These are phyloP conservation scores for Penicillium sp. DNA, from an alignment of 2,329 filamentous ascomycete genomes.

Conservation along the genomic window DNA sequence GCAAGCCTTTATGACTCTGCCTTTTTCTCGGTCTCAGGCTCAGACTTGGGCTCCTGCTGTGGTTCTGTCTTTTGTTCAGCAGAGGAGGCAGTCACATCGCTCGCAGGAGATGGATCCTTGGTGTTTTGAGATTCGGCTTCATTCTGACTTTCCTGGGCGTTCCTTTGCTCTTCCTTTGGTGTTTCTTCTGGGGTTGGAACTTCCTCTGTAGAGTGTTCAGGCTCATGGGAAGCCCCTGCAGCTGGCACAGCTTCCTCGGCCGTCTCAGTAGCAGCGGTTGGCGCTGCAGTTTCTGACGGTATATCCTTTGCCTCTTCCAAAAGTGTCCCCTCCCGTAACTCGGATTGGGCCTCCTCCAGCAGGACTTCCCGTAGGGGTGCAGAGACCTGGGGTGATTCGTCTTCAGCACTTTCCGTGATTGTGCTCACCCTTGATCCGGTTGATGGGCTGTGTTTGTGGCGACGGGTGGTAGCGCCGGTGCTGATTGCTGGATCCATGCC, in stretches of 20 bases:
- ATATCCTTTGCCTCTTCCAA: conserved; percentile 12
- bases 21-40: conserved; percentile 13
- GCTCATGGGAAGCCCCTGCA: not conserved
- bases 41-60: conserved; percentile 9
- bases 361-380: conserved; percentile 17
- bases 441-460: conserved; percentile 80
- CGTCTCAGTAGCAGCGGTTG: not conserved
- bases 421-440: conserved; percentile 77
- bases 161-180: not conserved
- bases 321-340: conserved; percentile 4
- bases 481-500: conserved; percentile 52
- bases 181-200: not conserved
- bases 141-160: conserved; percentile 10
- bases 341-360: conserved; percentile 18
- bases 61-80: conserved; percentile 13
- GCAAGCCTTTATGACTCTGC: conserved; percentile 10
- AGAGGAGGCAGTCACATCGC: conserved; percentile 10
- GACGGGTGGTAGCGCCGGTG: conserved; percentile 71
- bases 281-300: not conserved
- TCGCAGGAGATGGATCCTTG: conserved; percentile 2
- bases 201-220: conserved; percentile 7
- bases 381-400: conserved; percentile 40
- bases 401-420: conserved; percentile 80
- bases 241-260: not conserved
- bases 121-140: not conserved